Conservation (phyloP, 208 protist genomes). For the Leishmania braziliensis region DNA sequence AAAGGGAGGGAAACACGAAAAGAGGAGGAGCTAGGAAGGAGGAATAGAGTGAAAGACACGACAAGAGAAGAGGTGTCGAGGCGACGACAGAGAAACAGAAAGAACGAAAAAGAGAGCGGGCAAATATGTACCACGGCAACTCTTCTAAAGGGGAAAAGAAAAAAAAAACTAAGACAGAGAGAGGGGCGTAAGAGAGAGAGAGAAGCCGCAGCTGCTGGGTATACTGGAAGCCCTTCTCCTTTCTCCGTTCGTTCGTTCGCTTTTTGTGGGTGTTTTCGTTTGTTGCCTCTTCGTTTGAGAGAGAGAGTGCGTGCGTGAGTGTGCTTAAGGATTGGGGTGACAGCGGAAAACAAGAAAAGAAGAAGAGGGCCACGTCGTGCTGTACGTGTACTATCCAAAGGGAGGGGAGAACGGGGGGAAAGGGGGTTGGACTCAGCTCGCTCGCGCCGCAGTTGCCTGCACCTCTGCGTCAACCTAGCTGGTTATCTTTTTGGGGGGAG, state of each 20-base stretch:
- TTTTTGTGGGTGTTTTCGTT: too few relatives aligned
- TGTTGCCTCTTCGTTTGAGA: not conserved
- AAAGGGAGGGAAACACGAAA: not conserved
- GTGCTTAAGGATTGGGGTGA: not conserved
- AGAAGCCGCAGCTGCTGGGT: not conserved
- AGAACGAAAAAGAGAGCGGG: slow-evolving; percentile 12
- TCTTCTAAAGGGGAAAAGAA: not conserved
- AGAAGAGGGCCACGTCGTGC: not conserved
- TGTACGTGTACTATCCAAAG: not conserved
- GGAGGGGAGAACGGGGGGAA: not conserved
- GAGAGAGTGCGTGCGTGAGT: not conserved
- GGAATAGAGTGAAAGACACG: not conserved
- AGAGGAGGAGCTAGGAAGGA: not conserved
- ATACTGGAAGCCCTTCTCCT: too few relatives aligned
- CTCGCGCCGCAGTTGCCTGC: not conserved
- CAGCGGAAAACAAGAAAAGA: not conserved
- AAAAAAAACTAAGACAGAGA: slow-evolving; percentile 8
- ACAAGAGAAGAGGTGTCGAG: not conserved
- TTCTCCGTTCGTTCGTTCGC: too few relatives aligned
- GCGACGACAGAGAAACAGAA: slow-evolving; percentile 5
- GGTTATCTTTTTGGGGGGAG: not conserved
- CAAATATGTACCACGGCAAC: not conserved
- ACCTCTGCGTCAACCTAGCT: not conserved
- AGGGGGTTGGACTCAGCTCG: not conserved
- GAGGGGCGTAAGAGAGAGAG: not conserved